Conservation (phyloP, 768 basidiomycete species). For the Russula virescens region DNA sequence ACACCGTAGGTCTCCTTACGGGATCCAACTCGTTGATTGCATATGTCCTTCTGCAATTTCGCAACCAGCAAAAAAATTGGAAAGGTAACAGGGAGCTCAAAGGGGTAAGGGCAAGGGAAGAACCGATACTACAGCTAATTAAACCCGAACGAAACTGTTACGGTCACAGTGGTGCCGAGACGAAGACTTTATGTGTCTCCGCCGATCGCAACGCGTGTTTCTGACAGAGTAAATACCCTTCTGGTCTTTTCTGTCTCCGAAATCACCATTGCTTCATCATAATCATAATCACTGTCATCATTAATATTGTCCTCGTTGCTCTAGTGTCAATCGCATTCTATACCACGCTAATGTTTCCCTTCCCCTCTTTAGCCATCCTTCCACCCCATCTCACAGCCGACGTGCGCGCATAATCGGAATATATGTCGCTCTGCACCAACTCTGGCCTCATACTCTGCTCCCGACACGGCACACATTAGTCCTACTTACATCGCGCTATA, state of each 20-base stretch:
- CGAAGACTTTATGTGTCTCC: slow-evolving; percentile 15
- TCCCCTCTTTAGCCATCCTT: too few relatives aligned
- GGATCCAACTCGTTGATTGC: slow-evolving; percentile 5
- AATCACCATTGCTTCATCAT: neutral
- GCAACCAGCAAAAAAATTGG: slow-evolving; percentile 2
- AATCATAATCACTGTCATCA: too few relatives aligned
- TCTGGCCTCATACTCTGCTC: slow-evolving; percentile 24
- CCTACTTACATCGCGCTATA: slow-evolving; percentile 14
- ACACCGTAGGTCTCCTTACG: slow-evolving; percentile 10
- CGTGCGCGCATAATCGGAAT: slow-evolving; percentile 12
- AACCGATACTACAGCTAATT: too few relatives aligned
- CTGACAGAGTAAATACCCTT: slow-evolving; percentile 17
- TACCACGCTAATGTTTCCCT: too few relatives aligned
- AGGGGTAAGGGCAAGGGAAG: slow-evolving; percentile 12
- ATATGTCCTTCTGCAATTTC: neutral
- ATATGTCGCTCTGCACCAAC: slow-evolving; percentile 19
- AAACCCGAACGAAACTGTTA: too few relatives aligned
- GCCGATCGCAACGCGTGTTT: slow-evolving; percentile 9
- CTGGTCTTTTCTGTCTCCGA: neutral
- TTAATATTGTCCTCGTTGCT: too few relatives aligned
- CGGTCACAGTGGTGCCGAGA: neutral
- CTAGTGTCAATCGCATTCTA: too few relatives aligned
- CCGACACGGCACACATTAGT: slow-evolving; percentile 4
- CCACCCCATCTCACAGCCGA: slow-evolving; percentile 1
- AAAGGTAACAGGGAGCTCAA: slow-evolving; percentile 13